Evolutionary conservation across 1,284 basidiomycete species (phyloP), one percentile per base, ranked within the genome.

Genomic region (Cryptococcus wingfieldii): DNA sequence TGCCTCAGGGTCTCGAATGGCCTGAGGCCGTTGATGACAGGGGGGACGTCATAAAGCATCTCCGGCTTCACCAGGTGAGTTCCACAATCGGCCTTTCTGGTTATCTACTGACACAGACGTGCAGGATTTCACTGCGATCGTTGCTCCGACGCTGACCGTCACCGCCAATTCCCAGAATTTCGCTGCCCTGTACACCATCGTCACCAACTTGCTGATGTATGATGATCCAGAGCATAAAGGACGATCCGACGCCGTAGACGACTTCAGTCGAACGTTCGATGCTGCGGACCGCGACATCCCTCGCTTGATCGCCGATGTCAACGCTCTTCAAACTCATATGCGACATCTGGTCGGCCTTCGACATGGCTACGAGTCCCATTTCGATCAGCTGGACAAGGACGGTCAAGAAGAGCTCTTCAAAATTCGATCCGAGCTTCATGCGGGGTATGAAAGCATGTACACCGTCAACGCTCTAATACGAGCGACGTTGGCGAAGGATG

Each of bases 391-490:
- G 51, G 79, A 77, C 54, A 73, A 77, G 45, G 83, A 85, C 54
- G 80, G 86, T 55, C 70, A 69, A 55, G 62, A 67, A 41, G 79
- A 81, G 46, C 80, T 91, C 51, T 86, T 87, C 64, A 62, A 68
- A 19, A 80, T 89, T 47, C 84, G 87, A 58, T 86, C 86, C 10
- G 89, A 94, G 63, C 83, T 86, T 47, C 81, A 88, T 54, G 79
- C 87, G 38, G 80, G 92, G 38, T 81, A 85, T 5, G 88, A 92
- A 68, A 87, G 93, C 71, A 83, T 98, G 49, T 86, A 86, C 65
- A 81, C 92, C 39, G 83, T 96, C 55, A 93, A 96, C 72, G 90
- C 93, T 51, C 90, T 91, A 0, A 91, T 98, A 69, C 62, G 81
- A 85, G 58, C 87, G 41, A 70, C 88, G 44, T 89, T 92, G 70